Evolutionary conservation across 2,329 filamentous ascomycete genomes (phyloP), one percentile per base, ranked within the genome.

Genomic region (Remersonia thermophila): DNA sequence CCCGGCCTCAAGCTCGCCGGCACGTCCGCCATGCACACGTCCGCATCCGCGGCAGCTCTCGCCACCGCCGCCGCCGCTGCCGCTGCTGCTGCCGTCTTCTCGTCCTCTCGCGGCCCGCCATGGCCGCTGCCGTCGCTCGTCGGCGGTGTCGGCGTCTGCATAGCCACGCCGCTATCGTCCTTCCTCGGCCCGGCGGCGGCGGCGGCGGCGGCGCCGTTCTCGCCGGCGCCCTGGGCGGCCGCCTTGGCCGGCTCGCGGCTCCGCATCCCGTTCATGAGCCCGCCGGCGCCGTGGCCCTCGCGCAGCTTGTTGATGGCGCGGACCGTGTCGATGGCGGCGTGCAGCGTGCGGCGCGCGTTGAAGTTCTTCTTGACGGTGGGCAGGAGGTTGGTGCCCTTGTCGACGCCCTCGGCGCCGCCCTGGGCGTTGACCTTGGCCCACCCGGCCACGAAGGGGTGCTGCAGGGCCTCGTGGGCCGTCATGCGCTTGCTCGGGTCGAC

Each of bases 401-500:
- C 60, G 33, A 45, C 48, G 33, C 55, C 60, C 43, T 57, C 67
- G 40, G 65, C 65, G 20, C 5, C 9, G 20, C 20, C 20, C 20
- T 23, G 5, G 30, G 57, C 57, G 18, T 52, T 35, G n/a, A 28
- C 40, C 9, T 31, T 18, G 20, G 65, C 61, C 50, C 62, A 67
- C 37, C 67, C 69, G 6, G 71, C 67, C 11, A 80, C 69, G 55
- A 81, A 81, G 27, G 73, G 67, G 49, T 81, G 77, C 44, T 73
- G 69, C 23, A 81, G 67, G 17, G 77, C 77, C 53, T 79, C 83
- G 59, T 96, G 86, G 7, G 89, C 82, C 2, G 89, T 95, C 73
- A 96, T 91, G 50, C 91, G 83, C 48, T 77, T 73, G 40, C 72
- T 72, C 2, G 87, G 83, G 55, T 96, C 87, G 54, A 95, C 81